phyloP scores from a whole-genome alignment of 108 stramenopile genomes.

The Cyclotella atomus region DNA sequence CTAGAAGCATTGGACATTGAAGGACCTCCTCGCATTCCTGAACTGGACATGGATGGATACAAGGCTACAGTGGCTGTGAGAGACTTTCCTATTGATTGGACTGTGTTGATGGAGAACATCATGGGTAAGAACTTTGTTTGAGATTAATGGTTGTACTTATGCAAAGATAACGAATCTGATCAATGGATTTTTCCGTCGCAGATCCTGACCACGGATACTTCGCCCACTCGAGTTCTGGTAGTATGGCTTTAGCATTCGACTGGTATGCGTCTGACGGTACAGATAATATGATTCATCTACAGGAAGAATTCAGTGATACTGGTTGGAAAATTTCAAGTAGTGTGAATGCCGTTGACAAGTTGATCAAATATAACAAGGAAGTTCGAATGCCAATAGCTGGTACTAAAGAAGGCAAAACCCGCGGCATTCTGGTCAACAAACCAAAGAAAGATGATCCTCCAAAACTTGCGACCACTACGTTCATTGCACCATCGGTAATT shows the following conservation, averaged over 20 bases:
- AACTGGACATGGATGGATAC: slow-evolving; percentile 56
- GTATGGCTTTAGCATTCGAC: slow-evolving; percentile 54
- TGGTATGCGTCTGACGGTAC: slow-evolving; percentile 57
- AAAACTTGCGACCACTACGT: slow-evolving; percentile 51
- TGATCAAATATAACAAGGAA: slow-evolving; percentile 41
- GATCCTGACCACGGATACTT: slow-evolving; percentile 78
- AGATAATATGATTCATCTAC: slow-evolving; percentile 36
- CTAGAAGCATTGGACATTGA: slow-evolving; percentile 53
- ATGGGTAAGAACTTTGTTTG: too few species aligned
- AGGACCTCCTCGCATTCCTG: slow-evolving; percentile 65
- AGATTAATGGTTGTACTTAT: too few species aligned
- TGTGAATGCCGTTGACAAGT: slow-evolving; percentile 57
- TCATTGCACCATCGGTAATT: slow-evolving; percentile 48
- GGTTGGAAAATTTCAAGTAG: slow-evolving; percentile 49
- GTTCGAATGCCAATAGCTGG: slow-evolving; percentile 25
- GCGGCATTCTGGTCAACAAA: slow-evolving; percentile 6
- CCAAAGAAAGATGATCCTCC: slow-evolving; percentile 12
- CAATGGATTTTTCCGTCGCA: neutral
- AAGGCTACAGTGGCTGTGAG: slow-evolving; percentile 39
- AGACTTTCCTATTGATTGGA: slow-evolving; percentile 75
- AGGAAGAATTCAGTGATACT: slow-evolving; percentile 39
- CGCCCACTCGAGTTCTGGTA: slow-evolving; percentile 52
- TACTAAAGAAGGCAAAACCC: neutral
- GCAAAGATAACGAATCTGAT: too few species aligned
- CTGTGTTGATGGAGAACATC: slow-evolving; percentile 73